Base-by-base conservation (phyloP, 495 filamentous ascomycete genomes). In the Entonaema liquescens region DNA sequence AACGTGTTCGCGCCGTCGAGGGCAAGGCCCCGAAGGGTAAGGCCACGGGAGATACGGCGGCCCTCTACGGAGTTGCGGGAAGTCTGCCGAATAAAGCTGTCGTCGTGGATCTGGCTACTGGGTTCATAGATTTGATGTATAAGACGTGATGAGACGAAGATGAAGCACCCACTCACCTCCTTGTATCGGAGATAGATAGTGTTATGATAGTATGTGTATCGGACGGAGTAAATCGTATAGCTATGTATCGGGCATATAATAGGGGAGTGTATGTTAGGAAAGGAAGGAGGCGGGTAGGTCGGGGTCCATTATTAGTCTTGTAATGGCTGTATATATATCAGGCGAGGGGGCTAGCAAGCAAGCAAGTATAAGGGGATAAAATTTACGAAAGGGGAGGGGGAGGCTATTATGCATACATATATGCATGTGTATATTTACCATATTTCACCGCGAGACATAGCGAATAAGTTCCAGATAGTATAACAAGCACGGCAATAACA, bases 41-140 rank as follows among this genome's bases (percentile, higher is more conserved):
- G 54, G 83, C 78, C 21, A 81, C 80, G 19, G 90, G 91, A 5
- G 94, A 98, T 77, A 89, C 91, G 9, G 91, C 94, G 12, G 93
- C 94, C 11, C 80, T 99, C 59, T 99, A 99, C 79, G 95, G 95
- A 40, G 93, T 99, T 50, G 95, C 95, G 2, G 95, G 96, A 12
- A 94, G 92, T 73, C 81, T 99, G 74, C 95, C 95, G 28, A 94
- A 98, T 75, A 98, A 98, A 85, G 93, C 91, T 69, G 89, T 99
- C 25, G 93, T 99, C 56, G 92, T 91, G 76, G 92, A 94, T 72
- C 80, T 99, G 76, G 94, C 94, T 19, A 90, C 84, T 63, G 95
- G 93, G 26, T 99, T 98, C 82, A 85, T 99, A 74, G 94, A 99
- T 84, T 92, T 93, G 57, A 79, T 98, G 79, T 99, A 98, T 77